Conservation (phyloP, 1,284 basidiomycete genomes). For the Wallemia hederae region DNA sequence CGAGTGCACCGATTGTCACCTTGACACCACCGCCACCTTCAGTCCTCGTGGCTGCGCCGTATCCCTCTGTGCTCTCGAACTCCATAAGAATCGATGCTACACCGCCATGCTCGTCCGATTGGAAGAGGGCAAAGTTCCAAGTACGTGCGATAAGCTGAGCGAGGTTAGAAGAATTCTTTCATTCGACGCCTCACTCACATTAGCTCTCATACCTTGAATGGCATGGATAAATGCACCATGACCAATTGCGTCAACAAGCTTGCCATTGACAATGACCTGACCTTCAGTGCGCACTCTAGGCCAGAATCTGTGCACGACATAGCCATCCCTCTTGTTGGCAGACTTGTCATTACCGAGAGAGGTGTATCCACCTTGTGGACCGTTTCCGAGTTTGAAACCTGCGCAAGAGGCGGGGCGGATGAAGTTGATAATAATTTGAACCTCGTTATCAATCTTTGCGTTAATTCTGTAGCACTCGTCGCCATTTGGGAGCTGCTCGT, state of each 20-base stretch:
- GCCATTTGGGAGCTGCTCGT: constrained; percentile 30
- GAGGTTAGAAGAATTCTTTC: background rate
- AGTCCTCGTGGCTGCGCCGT: constrained; percentile 41
- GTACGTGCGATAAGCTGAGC: constrained; percentile 30
- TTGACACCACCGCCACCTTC: constrained; percentile 8
- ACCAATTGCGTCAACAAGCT: constrained; percentile 34
- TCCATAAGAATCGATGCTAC: constrained; percentile 84
- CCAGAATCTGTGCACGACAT: constrained; percentile 79
- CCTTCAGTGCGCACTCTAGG: constrained; percentile 39
- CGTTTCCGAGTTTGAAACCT: constrained; percentile 77
- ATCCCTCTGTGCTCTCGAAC: constrained; percentile 52
- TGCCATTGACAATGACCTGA: constrained; percentile 39
- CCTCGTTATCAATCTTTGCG: constrained; percentile 46
- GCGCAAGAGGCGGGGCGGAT: constrained; percentile 35
- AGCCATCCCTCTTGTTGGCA: constrained; percentile 42
- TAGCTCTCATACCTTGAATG: constrained; percentile 93
- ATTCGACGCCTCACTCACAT: constrained; percentile 14
- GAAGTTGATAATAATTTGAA: constrained; percentile 51
- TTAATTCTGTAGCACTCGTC: constrained; percentile 50
- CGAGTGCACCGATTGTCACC: constrained; percentile 47
- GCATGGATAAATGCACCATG: constrained; percentile 84
- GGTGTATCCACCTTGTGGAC: constrained; percentile 60
- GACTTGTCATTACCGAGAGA: constrained; percentile 47
- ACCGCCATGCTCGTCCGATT: constrained; percentile 28
- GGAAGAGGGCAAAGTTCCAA: constrained; percentile 93